Base-by-base conservation (phyloP, 2,329 filamentous ascomycete genomes). In the Exophiala oligosperma region DNA sequence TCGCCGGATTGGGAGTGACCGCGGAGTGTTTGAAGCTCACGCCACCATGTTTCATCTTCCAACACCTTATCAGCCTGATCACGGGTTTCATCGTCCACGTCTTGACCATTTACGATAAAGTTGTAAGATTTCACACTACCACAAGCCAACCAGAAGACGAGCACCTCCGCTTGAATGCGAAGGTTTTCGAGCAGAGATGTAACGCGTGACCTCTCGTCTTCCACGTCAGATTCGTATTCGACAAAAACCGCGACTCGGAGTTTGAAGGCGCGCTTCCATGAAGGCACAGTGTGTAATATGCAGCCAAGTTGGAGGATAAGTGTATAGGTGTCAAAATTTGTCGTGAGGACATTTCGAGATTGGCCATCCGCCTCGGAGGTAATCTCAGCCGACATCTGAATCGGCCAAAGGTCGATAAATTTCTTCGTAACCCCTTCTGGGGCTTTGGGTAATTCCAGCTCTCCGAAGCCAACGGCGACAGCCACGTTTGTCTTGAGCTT, bases 281-380 rank as follows among this genome's bases (percentile, higher is more conserved):
- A 85, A 2, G 88, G 87, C 0, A 94, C 90, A 1, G 89, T 94
- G 63, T 88, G 84, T 1, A 96, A 74, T 57, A 96, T 95, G 66
- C 90, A 93, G 0, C 92, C 91, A 8, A 95, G 80, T 66, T 95
- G 91, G 2, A 95, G 78, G 59, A 95, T 94, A n/a, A 95, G 78
- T 0, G 91, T 84, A 81, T 92, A 95, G 0, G 91, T 96, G 71
- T 96, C 91, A 71, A 96, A 95, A 65, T 96, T 96, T 0, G 90
- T 94, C 0, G 91, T 95, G 54, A 93, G 73, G 4, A 94, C 80
- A 66, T 84, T 85, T 35, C 56, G 57, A 21, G 57, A 47, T 61
- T 81, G 76, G 59, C 81, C 82, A 62, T 81, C 86, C 68, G 85
- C 83, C 26, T 66, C 63, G 1, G 81, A 81, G 63, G 88, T 85